Percentiles rank a stretch among this genome's conserved stretches.
Conservation (phyloP, 108 stramenopile species). For the Skeletonema menzelii region DNA sequence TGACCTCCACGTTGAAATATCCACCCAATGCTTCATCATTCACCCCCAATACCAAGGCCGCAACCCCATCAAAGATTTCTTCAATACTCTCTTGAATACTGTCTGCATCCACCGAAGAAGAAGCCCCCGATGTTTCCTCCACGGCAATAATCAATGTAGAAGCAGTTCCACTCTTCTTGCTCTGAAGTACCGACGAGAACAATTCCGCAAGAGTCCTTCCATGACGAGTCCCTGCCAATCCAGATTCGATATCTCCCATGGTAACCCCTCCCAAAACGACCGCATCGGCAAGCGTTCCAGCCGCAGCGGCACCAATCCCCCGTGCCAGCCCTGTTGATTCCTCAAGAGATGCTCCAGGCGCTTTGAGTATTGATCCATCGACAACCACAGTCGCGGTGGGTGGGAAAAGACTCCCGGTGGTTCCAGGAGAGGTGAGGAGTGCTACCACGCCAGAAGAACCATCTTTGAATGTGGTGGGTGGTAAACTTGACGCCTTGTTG, state of each 20-base stretch:
- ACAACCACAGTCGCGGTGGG: not conserved
- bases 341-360: conserved; percentile 68
- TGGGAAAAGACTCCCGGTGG: conserved; percentile 36
- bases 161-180: conserved; percentile 8
- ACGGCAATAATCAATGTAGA: conserved; percentile 58
- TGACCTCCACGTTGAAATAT: conserved; percentile 54
- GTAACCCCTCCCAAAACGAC: conserved; percentile 76
- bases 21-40: conserved; percentile 45
- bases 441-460: conserved; percentile 53
- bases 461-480: conserved; percentile 19
- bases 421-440: conserved; percentile 67
- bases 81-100: conserved; percentile 41
- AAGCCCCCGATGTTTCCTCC: conserved; percentile 8
- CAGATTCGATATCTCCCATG: conserved; percentile 69
- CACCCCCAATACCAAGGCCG: conserved; percentile 38
- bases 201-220: conserved; percentile 74
- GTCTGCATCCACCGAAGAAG: conserved; percentile 31
- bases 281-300: conserved; percentile 53
- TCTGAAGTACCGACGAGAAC: conserved; percentile 51
- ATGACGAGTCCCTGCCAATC: conserved; percentile 70
- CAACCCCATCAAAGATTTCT: conserved; percentile 68
- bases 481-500: conserved; percentile 41
- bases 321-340: conserved; percentile 31
- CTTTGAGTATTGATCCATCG: conserved; percentile 19
- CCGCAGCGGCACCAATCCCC: conserved; percentile 59